These are phyloP conservation scores for Erysimum cheiranthoides DNA, from an alignment of 345 rosid genomes.

Conservation along the genomic window DNA sequence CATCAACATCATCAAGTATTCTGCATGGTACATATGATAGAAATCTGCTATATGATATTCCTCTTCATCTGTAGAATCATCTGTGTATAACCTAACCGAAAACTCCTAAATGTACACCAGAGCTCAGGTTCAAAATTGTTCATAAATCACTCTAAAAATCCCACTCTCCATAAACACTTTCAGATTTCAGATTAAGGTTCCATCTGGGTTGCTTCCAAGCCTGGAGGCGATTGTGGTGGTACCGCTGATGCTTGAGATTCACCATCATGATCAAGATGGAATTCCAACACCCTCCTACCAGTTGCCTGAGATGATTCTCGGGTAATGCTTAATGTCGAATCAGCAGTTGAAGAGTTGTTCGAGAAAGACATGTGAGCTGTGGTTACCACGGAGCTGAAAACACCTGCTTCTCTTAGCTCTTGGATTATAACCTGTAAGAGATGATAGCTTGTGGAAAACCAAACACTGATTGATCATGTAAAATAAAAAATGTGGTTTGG, in stretches of 20 bases:
- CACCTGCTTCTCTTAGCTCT: constrained; percentile 82
- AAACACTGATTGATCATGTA: constrained; percentile 21
- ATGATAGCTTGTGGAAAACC: constrained; percentile 31
- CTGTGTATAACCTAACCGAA: constrained; percentile 42
- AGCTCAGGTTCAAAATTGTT: constrained; percentile 31
- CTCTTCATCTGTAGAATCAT: constrained; percentile 29
- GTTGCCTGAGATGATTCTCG: constrained; percentile 36
- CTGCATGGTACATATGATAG: constrained; percentile 18
- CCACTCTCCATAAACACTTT: constrained; percentile 11
- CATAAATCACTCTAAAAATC: constrained; percentile 2
- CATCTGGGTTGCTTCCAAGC: constrained; percentile 33
- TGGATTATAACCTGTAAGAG: constrained; percentile 69
- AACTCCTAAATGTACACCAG: constrained; percentile 43
- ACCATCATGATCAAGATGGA: constrained; percentile 22
- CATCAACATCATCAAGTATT: constrained; percentile 22
- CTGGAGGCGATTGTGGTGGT: constrained; percentile 45
- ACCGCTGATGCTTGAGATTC: constrained; percentile 35
- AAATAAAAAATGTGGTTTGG: neutral
- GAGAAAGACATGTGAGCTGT: constrained; percentile 35
- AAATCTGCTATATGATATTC: constrained; percentile 22
- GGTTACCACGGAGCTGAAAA: constrained; percentile 62
- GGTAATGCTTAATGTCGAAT: constrained; percentile 18
- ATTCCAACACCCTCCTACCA: constrained; percentile 41
- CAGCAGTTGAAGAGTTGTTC: constrained; percentile 25
- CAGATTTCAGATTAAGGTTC: constrained; percentile 8